A percentile compares a stretch with the other conserved stretches of the same genome.
Evolutionary conservation across 352 stramenopile species (phyloP).

Genomic region (Pythium insidiosum): DNA sequence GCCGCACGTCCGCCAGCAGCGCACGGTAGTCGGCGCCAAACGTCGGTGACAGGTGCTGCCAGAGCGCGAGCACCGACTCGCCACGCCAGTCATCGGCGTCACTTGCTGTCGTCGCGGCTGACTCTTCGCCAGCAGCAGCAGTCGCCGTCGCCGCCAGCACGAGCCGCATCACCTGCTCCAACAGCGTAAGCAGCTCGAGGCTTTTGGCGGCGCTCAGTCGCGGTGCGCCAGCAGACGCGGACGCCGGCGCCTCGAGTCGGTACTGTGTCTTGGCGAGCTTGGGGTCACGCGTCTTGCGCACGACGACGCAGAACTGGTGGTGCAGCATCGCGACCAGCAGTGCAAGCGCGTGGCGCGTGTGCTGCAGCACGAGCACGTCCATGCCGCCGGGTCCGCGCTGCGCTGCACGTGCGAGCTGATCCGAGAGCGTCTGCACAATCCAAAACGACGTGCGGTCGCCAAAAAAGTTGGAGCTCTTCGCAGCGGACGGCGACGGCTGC

Average conservation of each 20-base stretch:
- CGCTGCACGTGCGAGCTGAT: constrained; percentile 33
- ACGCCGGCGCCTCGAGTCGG: too few species aligned
- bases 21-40: constrained; percentile 21
- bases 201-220: constrained; percentile 22
- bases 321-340: constrained; percentile 73
- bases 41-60: constrained; percentile 19
- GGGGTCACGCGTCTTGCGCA: constrained; percentile 49
- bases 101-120: background rate
- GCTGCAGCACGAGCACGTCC: constrained; percentile 40
- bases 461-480: constrained; percentile 39
- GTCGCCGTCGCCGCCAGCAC: constrained; percentile 17
- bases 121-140: background rate
- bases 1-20: constrained; percentile 21
- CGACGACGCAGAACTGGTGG: constrained; percentile 48
- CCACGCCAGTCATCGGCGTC: too few species aligned
- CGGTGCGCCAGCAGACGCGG: background rate
- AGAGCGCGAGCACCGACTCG: constrained; percentile 17
- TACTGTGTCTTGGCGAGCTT: constrained; percentile 49
- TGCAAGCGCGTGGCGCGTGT: constrained; percentile 39
- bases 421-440: constrained; percentile 53
- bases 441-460: constrained; percentile 60
- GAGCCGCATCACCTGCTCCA: constrained; percentile 17
- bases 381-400: constrained; percentile 13
- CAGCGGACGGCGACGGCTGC: constrained; percentile 10
- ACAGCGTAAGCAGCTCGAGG: constrained; percentile 18